A percentile compares a stretch with the other conserved stretches of the same genome.
phyloP scores from a whole-genome alignment of 1,139 yeast species.

The Chernovozyma aurita region DNA sequence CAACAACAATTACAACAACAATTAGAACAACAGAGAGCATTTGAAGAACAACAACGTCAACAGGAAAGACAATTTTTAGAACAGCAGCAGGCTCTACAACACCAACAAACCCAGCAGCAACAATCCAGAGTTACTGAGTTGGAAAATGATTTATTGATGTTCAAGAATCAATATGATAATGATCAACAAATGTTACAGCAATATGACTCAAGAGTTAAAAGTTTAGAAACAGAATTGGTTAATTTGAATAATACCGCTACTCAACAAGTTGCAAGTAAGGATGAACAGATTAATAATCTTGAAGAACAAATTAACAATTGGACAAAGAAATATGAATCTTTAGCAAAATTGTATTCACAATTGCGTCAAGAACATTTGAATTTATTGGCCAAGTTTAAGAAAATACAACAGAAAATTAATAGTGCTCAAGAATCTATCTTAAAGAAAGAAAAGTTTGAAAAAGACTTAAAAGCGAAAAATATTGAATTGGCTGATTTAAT shows the following conservation, averaged over 20 bases:
- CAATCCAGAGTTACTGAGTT: conserved; percentile 78
- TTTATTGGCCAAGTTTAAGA: conserved; percentile 72
- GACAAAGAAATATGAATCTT: conserved; percentile 84
- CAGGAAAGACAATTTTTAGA: conserved; percentile 45
- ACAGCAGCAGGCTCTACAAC: conserved; percentile 60
- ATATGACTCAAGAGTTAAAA: conserved; percentile 81
- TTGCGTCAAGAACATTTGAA: conserved; percentile 89
- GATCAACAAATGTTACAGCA: conserved; percentile 83
- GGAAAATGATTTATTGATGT: conserved; percentile 73
- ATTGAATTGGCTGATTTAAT: conserved; percentile 85
- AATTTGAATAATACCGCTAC: conserved; percentile 63
- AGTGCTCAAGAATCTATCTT: conserved; percentile 91
- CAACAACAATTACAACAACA: conserved; percentile 47
- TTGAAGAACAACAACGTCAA: conserved; percentile 71
- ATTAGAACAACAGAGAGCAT: conserved; percentile 54
- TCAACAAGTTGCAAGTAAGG: conserved; percentile 73
- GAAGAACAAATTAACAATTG: conserved; percentile 78
- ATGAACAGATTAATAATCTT: conserved; percentile 62
- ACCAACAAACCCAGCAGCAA: conserved; percentile 71
- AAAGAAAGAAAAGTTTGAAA: conserved; percentile 77
- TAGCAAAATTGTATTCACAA: conserved; percentile 88
- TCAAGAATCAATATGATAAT: conserved; percentile 80
- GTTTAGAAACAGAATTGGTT: conserved; percentile 69
- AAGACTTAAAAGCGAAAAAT: conserved; percentile 80
- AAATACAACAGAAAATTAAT: conserved; percentile 82